Evolutionary conservation across 768 basidiomycete genomes (phyloP).

Genomic region (Hericium erinaceus): DNA sequence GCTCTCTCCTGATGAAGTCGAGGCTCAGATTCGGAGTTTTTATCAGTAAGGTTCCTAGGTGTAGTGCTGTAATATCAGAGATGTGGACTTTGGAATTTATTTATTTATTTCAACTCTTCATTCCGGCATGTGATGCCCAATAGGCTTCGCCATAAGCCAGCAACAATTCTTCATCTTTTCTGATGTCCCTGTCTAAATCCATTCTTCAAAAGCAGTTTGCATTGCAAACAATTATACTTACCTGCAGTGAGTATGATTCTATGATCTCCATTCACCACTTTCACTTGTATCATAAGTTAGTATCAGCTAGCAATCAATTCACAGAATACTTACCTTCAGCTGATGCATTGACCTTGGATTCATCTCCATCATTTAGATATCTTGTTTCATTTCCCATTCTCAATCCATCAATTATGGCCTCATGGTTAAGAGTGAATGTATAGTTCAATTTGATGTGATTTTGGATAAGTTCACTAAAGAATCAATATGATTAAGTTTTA

Average conservation of each 20-base stretch:
- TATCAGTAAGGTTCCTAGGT: constrained; percentile 26
- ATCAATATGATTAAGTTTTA: background rate
- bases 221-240: too few species aligned
- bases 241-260: constrained; percentile 49
- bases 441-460: constrained; percentile 49
- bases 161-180: too few species aligned
- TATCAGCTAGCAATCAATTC: background rate
- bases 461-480: constrained; percentile 22
- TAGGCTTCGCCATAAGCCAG: too few species aligned
- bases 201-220: too few species aligned
- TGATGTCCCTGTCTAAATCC: too few species aligned
- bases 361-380: constrained; percentile 53
- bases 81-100: background rate
- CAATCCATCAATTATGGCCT: constrained; percentile 43
- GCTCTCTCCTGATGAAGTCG: constrained; percentile 64
- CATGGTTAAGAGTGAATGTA: constrained; percentile 43
- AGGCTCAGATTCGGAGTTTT: constrained; percentile 55
- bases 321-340: constrained; percentile 24
- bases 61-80: background rate
- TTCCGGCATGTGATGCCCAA: too few species aligned
- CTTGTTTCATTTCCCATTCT: constrained; percentile 54
- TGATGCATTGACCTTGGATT: constrained; percentile 36
- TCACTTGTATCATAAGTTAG: constrained; percentile 26
- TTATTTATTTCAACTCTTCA: too few species aligned
- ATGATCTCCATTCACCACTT: constrained; percentile 55